These are phyloP conservation scores for Orychophragmus violaceus DNA, from an alignment of 345 rosid species.

Conservation along the genomic window DNA sequence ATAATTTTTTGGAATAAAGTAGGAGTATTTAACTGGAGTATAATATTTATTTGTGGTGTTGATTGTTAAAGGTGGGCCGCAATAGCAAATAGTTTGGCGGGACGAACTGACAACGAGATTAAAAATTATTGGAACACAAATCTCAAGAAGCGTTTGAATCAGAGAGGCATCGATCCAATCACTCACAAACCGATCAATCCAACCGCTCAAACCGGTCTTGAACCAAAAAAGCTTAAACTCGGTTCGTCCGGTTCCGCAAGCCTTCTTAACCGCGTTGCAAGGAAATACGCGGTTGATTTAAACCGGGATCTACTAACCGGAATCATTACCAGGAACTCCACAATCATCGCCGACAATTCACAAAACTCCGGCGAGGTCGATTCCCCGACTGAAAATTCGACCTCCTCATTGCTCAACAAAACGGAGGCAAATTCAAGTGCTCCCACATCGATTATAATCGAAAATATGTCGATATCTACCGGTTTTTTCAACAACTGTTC, in stretches of 20 bases:
- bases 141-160: constrained; percentile 39
- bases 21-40: neutral
- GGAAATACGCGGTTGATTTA: constrained; percentile 10
- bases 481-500: constrained; percentile 7
- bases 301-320: constrained; percentile 25
- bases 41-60: neutral
- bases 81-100: constrained; percentile 40
- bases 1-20: neutral
- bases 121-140: constrained; percentile 62
- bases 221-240: neutral
- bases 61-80: constrained; percentile 42
- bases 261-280: constrained; percentile 27
- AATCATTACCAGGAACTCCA: constrained; percentile 17
- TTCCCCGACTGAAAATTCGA: neutral
- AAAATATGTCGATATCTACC: neutral
- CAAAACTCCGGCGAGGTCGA: neutral
- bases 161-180: constrained; percentile 40
- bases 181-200: constrained; percentile 33
- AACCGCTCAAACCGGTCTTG: neutral
- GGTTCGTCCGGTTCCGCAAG: constrained; percentile 8
- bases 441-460: neutral
- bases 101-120: constrained; percentile 52
- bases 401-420: constrained; percentile 7
- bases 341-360: neutral
- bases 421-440: neutral